Base-by-base conservation (phyloP, 768 basidiomycete genomes). In the Naganishia kalamii region DNA sequence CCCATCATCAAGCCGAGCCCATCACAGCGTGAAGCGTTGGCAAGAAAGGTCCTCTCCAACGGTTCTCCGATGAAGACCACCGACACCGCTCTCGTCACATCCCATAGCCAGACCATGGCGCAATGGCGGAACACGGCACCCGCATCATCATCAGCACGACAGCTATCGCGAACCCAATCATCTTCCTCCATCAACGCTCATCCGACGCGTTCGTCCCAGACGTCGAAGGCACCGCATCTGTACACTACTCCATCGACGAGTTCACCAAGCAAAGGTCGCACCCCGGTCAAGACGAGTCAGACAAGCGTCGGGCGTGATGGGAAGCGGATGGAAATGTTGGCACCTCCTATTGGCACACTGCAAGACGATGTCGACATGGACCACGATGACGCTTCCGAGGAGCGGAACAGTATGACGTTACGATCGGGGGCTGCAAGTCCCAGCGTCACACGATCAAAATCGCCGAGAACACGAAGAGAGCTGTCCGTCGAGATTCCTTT, bases 341-440 rank as follows among this genome's bases (percentile, higher is more conserved):
- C 10, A 11, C 37, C 54, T 4, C 13, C 35, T 40, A 15, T 23
- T 37, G 17, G 6, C 3, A 32, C 32, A n/a, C 17, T 23, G n/a
- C 6, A 40, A 30, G 17, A 17, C 48, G 54, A 57, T 40, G 54
- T 57, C 21, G 37, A 57, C 40, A 57, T 57, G 54, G 54, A 57
- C 27, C 35, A 17, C n/a, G n/a, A n/a, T n/a, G n/a, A n/a, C n/a
- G n/a, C n/a, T n/a, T n/a, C n/a, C n/a, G n/a, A n/a, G n/a, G n/a
- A n/a, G n/a, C n/a, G n/a, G n/a, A n/a, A n/a, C n/a, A n/a, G n/a
- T n/a, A n/a, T n/a, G n/a, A n/a, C n/a, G n/a, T n/a, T n/a, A n/a
- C n/a, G n/a, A n/a, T n/a, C n/a, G n/a, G n/a, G n/a, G n/a, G n/a
- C n/a, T n/a, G n/a, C n/a, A n/a, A n/a, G n/a, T n/a, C n/a, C n/a